Evolutionary conservation across 208 protist genomes (phyloP), one percentile per base, ranked within the genome.

Genomic region (Jaenimonas drosophilae): DNA sequence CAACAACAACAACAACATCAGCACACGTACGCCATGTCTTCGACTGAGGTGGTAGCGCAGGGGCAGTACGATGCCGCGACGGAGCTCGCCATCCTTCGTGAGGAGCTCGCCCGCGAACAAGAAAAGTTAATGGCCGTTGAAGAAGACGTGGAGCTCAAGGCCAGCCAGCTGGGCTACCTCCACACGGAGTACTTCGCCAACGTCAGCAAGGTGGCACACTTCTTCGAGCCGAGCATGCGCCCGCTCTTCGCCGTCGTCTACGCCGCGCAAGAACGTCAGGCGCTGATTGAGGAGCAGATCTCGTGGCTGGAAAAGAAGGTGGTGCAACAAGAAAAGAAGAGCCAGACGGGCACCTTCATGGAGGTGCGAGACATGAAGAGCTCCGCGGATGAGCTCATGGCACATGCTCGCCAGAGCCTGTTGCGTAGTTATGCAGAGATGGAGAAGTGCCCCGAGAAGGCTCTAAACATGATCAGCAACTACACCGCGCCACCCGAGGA

Each of bases 161-260:
- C 74, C 1, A 58, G 72, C 1, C 70, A 87, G 43, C 72, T 91
- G 11, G 49, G 71, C 23, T 71, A 76, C 43, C 59, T 91, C 2
- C 64, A 77, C 57, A 62, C 49, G 2, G 76, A 91, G 63, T 91
- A 88, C 66, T 68, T 60, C 1, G 44, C 49, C 19, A 88, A 91
- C 62, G 53, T 83, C 24, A 42, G 30, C 16, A 62, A 66, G 21
- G 34, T 91, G 12, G 43, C 40, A 28, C 58, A 63, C 24, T 49
- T 74, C 63, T 88, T 72, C 58, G 73, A 84, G 31, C 77, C 74
- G 11, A 51, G 59, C n/a, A 50, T 87, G 17, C 37, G 55, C 16
- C 76, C 76, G 0, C 64, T 76, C 32, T 64, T 55, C 6, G 48
- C 31, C 16, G 49, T 79, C 45, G 64, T 73, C 6, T 74, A 70